Base-by-base conservation (phyloP, 306 rosid species). In the Vigna reflexopilosa region DNA sequence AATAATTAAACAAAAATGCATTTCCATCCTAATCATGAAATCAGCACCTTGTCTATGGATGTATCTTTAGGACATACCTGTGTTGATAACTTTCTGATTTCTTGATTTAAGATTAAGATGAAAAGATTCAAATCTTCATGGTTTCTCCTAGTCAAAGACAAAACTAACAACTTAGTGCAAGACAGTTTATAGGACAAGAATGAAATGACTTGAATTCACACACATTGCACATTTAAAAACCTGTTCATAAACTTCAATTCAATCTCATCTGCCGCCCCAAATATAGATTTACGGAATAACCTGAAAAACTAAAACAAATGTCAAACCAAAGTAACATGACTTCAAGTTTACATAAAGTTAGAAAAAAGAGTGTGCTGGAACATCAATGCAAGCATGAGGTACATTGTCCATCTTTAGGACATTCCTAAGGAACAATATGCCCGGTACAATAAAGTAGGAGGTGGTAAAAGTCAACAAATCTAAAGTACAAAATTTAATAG, bases 211-310 rank as follows among this genome's bases (percentile, higher is more conserved):
- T 56, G 48, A 73, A 82, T 62, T 36, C 45, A 36, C 66, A 36
- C n/a, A 82, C 66, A 59, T 40, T 70, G 62, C 77, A 51, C 22
- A 76, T 22, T 66, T 52, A 67, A 83, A 70, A 85, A 96, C 99
- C 97, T 96, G 93, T 96, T 82, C 98, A 96, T 82, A 83, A 96
- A 96, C 87, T 88, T 96, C 90, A 96, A 77, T 80, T 96, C 99
- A 82, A 93, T 81, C 89, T 89, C 98, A 48, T 96, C 99, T 56
- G 99, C 99, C 0, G 77, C 91, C 76, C 98, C 99, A 84, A 93
- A 96, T 85, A 96, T 91, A 62, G 82, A 90, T 83, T 91, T 96
- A 44, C 97, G 98, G 77, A 96, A 96, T 79, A 96, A 69, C 90
- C 99, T 96, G 90, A 75, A 85, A 73, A 45, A 79, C 84, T 72